phyloP scores from a whole-genome alignment of 2,329 filamentous ascomycete species.

The Alternaria rosae region DNA sequence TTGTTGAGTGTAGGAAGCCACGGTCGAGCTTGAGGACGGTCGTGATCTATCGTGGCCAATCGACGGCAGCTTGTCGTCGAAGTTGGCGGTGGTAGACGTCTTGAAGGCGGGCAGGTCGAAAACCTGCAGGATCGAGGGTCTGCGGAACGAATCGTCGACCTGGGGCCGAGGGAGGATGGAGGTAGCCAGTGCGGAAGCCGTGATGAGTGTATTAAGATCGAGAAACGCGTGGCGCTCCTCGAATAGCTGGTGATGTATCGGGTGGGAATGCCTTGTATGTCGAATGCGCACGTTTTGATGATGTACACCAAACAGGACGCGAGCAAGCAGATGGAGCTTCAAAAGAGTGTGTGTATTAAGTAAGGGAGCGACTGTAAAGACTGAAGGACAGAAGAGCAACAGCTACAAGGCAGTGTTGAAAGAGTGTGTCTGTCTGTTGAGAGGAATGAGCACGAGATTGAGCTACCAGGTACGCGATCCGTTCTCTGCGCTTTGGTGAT shows the following conservation, averaged over 20 bases:
- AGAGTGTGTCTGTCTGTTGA: conserved; percentile 20
- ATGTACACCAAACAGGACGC: conserved; percentile 25
- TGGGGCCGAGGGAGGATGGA: conserved; percentile 65
- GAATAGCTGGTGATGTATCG: conserved; percentile 11
- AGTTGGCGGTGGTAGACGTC: conserved; percentile 48
- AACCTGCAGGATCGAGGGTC: conserved; percentile 58
- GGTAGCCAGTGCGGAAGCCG: conserved; percentile 67
- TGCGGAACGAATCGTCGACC: conserved; percentile 61
- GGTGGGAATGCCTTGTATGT: conserved; percentile 12
- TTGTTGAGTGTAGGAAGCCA: conserved; percentile 53
- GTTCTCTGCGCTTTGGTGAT: conserved; percentile 36
- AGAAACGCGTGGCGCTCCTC: conserved; percentile 51
- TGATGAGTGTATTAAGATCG: conserved; percentile 44
- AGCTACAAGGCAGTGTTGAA: conserved; percentile 34
- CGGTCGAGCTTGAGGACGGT: conserved; percentile 61
- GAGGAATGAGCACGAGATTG: conserved; percentile 30
- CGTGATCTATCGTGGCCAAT: conserved; percentile 60
- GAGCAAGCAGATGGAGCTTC: conserved; percentile 13
- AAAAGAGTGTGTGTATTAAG: conserved; percentile 37
- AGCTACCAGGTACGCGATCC: conserved; percentile 36
- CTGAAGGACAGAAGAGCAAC: conserved; percentile 31
- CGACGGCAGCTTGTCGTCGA: conserved; percentile 58
- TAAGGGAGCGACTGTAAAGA: conserved; percentile 35
- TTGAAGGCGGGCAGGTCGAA: conserved; percentile 58
- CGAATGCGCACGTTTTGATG: conserved; percentile 18